phyloP scores from a whole-genome alignment of 176 grass and related monocot species.

The Thinopyrum elongatum region DNA sequence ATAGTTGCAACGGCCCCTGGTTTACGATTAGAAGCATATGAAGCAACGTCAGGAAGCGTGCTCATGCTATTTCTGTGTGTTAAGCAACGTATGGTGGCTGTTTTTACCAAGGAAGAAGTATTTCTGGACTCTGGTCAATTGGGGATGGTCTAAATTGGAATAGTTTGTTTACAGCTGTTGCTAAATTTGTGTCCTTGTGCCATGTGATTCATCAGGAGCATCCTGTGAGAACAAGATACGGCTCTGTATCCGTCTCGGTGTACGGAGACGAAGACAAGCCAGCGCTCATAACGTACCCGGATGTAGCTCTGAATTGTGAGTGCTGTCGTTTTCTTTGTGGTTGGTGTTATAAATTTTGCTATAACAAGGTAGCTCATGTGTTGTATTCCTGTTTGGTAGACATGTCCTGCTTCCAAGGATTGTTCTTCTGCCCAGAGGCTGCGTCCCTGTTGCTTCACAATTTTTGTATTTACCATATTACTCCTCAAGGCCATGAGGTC shows the following conservation, averaged over 20 bases:
- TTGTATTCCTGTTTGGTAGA: constrained; percentile 46
- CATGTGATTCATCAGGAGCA: constrained; percentile 59
- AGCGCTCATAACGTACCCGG: constrained; percentile 73
- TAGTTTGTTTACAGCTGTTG: background rate
- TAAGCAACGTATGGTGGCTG: background rate
- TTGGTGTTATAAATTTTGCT: background rate
- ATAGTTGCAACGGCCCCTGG: background rate
- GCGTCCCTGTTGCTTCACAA: constrained; percentile 87
- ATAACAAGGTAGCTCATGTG: constrained; percentile 1
- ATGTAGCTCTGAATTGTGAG: constrained; percentile 79
- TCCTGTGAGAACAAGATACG: constrained; percentile 62
- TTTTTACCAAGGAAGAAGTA: background rate
- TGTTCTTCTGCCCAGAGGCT: constrained; percentile 96
- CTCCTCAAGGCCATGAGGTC: constrained; percentile 96
- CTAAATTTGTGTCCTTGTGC: background rate
- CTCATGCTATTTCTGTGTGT: background rate
- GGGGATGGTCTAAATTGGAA: background rate
- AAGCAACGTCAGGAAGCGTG: background rate
- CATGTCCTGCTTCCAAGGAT: constrained; percentile 99
- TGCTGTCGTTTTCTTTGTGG: background rate
- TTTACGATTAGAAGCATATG: background rate
- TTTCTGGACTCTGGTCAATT: constrained; percentile 3
- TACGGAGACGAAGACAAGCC: constrained; percentile 82
- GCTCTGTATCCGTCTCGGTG: constrained; percentile 61
- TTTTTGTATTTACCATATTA: constrained; percentile 94